Evolutionary conservation across 2,329 filamentous ascomycete genomes (phyloP).

Genomic region (Penicillium expansum): DNA sequence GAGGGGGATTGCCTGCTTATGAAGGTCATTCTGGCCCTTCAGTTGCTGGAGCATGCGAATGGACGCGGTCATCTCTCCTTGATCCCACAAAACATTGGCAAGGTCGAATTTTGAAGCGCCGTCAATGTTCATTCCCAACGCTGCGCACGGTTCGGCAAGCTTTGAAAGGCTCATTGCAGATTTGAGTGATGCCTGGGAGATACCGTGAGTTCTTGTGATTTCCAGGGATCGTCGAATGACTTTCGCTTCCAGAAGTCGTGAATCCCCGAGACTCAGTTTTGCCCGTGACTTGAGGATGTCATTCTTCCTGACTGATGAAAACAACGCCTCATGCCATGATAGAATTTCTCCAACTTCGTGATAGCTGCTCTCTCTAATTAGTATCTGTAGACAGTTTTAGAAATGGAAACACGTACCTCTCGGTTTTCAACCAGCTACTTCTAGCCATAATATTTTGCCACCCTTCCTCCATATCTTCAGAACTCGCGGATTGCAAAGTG

Average conservation of each 20-base stretch:
- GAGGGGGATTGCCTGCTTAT: slow-evolving; percentile 68
- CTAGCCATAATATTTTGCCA: slow-evolving; percentile 64
- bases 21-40: slow-evolving; percentile 59
- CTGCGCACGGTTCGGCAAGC: slow-evolving; percentile 66
- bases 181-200: slow-evolving; percentile 81
- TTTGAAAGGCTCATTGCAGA: slow-evolving; percentile 79
- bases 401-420: slow-evolving; percentile 57
- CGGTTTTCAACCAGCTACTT: slow-evolving; percentile 76
- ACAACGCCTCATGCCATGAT: slow-evolving; percentile 76
- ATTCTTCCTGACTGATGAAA: slow-evolving; percentile 74
- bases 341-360: slow-evolving; percentile 73
- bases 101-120: slow-evolving; percentile 76
- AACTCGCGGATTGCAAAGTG: slow-evolving; percentile 60
- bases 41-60: slow-evolving; percentile 83
- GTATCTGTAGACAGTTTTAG: background rate
- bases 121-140: slow-evolving; percentile 72
- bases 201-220: slow-evolving; percentile 75
- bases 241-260: slow-evolving; percentile 70
- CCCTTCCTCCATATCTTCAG: slow-evolving; percentile 59
- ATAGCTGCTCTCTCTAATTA: slow-evolving; percentile 36
- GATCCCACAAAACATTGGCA: slow-evolving; percentile 89
- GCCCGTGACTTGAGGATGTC: slow-evolving; percentile 60
- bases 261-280: slow-evolving; percentile 60
- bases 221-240: slow-evolving; percentile 72
- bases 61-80: slow-evolving; percentile 83